Conservation (phyloP, 2,329 filamentous ascomycete species). For the Aphanocladium album region DNA sequence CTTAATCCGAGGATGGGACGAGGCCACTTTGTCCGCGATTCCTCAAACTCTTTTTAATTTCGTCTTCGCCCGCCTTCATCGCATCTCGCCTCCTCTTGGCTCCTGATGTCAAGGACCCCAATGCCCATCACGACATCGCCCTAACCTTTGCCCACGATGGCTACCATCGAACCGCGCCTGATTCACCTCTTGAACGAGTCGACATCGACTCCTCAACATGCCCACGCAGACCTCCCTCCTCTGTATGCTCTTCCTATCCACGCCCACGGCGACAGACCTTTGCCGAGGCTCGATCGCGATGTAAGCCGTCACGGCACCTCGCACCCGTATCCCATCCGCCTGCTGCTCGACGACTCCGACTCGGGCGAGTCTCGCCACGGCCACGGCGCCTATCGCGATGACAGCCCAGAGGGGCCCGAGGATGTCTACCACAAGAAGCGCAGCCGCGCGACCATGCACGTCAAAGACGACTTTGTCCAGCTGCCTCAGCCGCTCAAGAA, state of each 20-base stretch:
- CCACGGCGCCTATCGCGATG: constrained; percentile 41
- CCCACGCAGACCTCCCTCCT: constrained; percentile 50
- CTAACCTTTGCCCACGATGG: constrained; percentile 43
- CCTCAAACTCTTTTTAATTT: constrained; percentile 10
- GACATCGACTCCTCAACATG: constrained; percentile 39
- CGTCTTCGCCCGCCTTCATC: constrained; percentile 1
- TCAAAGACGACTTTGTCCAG: constrained; percentile 59
- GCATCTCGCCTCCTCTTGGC: constrained; percentile 9
- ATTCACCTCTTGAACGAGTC: constrained; percentile 60
- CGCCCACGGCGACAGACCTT: constrained; percentile 38
- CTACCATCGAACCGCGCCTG: constrained; percentile 62
- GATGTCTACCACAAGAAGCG: constrained; percentile 51
- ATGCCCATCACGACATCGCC: constrained; percentile 24
- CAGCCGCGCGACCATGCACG: constrained; percentile 36
- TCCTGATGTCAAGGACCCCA: constrained; percentile 16
- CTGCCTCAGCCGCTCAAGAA: constrained; percentile 61
- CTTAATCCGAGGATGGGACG: constrained; percentile 15
- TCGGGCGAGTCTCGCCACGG: constrained; percentile 36
- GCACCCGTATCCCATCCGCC: constrained; percentile 33
- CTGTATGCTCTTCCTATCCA: constrained; percentile 44
- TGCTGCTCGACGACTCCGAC: constrained; percentile 37
- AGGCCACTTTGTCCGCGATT: constrained; percentile 9
- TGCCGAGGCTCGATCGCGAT: constrained; percentile 51
- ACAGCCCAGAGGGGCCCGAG: constrained; percentile 37
- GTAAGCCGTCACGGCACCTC: constrained; percentile 25